Evolutionary conservation across 73 alveolate species (phyloP), one percentile per base, ranked within the genome.

Genomic region (Stentor coeruleus): DNA sequence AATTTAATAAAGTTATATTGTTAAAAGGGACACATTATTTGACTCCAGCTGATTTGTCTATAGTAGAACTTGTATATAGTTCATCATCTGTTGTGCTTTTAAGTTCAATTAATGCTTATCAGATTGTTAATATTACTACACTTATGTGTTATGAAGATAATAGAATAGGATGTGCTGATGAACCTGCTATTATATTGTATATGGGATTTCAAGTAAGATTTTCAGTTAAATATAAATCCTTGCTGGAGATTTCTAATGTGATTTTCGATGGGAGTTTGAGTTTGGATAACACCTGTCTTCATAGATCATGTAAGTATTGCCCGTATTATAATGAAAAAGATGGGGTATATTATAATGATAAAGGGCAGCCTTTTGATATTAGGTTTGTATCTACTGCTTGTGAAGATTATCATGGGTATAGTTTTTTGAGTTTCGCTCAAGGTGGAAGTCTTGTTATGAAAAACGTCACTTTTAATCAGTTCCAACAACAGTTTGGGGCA

Each of bases 381-480:
- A 20, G 33, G n/a, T 33, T 66, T 28, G 15, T 33, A 28, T 26
- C 79, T 26, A 66, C 37, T 37, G 11, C 26, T 20, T 66, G 79
- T 2, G 37, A 0, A 20, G 40, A 20, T 0, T 26, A 66, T 2
- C 79, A 33, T 26, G 39, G n/a, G 15, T 28, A 33, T 14, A 26
- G 20, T 0, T 66, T 66, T 33, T 26, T 66, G 20, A 66, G 37
- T 2, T 66, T 66, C 1, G n/a, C n/a, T 26, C 14, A 20, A 26
- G 79, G 79, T 31, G 1, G 40, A 66, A 66, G 37, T 20, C 79
- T 66, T 20, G 0, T 26, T 31, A 20, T 66, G 79, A 66, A 26
- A 66, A 66, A 66, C 39, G 79, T 66, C 0, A 66, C n/a, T 66
- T 66, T 66, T 31, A 26, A 20, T 66, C n/a, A 66, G n/a, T 66